Evolutionary conservation across 1,284 basidiomycete species (phyloP).

Genomic region (Trichosporon sp.): DNA sequence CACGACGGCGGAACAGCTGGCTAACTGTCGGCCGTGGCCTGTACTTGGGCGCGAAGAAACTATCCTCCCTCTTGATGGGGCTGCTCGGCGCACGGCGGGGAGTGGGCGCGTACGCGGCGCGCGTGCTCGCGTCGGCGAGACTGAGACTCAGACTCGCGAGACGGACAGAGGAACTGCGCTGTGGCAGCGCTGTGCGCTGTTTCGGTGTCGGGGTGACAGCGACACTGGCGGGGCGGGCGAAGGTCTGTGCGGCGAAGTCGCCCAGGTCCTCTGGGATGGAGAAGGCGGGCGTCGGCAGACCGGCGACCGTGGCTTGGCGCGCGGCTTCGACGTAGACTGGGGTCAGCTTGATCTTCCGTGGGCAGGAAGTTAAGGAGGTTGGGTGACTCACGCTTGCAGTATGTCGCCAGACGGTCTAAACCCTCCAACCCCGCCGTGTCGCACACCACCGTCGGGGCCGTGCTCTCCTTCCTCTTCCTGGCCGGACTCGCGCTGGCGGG

Average conservation of each 20-base stretch:
- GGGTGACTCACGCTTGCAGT: constrained; percentile 45
- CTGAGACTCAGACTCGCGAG: constrained; percentile 14
- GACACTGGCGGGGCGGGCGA: constrained; percentile 31
- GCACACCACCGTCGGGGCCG: constrained; percentile 30
- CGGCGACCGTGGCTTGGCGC: constrained; percentile 49
- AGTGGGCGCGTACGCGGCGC: not conserved
- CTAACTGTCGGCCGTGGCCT: not conserved
- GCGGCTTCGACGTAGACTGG: constrained; percentile 52
- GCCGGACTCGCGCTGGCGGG: constrained; percentile 15
- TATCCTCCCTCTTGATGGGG: not conserved
- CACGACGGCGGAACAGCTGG: constrained; percentile 7
- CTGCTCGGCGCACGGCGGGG: not conserved
- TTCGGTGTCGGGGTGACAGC: constrained; percentile 41
- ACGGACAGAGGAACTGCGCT: constrained; percentile 30
- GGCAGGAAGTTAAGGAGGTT: not conserved
- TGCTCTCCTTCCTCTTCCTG: constrained; percentile 28
- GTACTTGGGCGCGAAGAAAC: not conserved
- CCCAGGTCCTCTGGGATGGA: constrained; percentile 47
- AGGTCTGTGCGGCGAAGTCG: constrained; percentile 5
- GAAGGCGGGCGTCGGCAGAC: constrained; percentile 43
- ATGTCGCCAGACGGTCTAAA: constrained; percentile 54
- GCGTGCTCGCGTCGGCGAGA: constrained; percentile 15
- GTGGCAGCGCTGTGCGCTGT: constrained; percentile 27
- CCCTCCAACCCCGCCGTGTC: constrained; percentile 41
- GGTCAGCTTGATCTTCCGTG: not conserved